Evolutionary conservation across 805 yeast species (phyloP), one percentile per base, ranked within the genome.

Genomic region (Candida xyloterini): DNA sequence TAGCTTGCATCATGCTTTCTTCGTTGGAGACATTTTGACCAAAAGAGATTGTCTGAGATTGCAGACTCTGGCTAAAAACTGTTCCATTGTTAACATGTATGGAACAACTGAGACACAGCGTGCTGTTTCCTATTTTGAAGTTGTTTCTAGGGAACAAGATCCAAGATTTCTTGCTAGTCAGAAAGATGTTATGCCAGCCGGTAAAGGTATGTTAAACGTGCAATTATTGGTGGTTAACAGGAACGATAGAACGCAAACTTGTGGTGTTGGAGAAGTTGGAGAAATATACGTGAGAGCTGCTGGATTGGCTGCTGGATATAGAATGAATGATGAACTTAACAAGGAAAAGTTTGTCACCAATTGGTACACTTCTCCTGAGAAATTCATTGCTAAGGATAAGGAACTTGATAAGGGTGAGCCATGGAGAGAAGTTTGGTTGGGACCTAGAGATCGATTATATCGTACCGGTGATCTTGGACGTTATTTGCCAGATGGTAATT

Each of bases 31-130:
- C 65, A 87, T 93, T 47, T 71, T 93, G 49, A 93, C 99, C 49
- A 95, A 93, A 67, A 83, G 99, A 67, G 99, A 95, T 65, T 93
- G 99, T 66, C 68, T 87, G 51, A 78, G 97, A 57, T 73, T 93
- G 53, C 99, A 93, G 63, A 79, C 93, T 1, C 73, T 93, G 54
- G 98, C 98, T 10, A 81, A 81, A 60, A 91, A 93, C 56, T 95
- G 87, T 39, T 70, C 65, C 59, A 91, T 93, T 57, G 95, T 93
- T 51, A 93, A 93, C 67, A 93, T 93, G 99, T 93, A 93, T 63
- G 99, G 99, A 57, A 93, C 99, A 27, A 93, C 99, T 9, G 99
- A 93, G 65, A 93, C 99, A 11, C 99, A 95, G 71, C 79, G 99
- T 60, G 93, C 99, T 2, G 99, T 93, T 18, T 90, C 98, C 0